Base-by-base conservation (phyloP, 257 asterid species). In the Salvia miltiorrhiza region DNA sequence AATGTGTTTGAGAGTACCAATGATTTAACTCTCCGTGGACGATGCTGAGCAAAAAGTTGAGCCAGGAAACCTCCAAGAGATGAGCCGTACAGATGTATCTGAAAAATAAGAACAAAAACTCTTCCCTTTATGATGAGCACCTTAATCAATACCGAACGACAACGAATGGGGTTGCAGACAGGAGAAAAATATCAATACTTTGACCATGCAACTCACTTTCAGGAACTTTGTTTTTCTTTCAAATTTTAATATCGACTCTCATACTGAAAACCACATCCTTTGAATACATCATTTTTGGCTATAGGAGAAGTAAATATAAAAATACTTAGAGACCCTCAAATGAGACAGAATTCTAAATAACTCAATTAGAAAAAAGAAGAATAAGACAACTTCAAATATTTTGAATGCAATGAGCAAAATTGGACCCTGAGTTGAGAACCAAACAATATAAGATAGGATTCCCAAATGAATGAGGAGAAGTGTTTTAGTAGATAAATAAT, bases 31-130 rank as follows among this genome's bases (percentile, higher is more conserved):
- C 99, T 81, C 33, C 97, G 88, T 9, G 99, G 99, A 55, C 97
- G 97, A 85, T 89, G 89, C 73, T 87, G 97, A 73, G 99, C 96
- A 84, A 91, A 94, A 52, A 94, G 86, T 78, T 94, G 97, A 64
- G 99, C 99, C 74, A 94, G 86, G 88, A 94, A 94, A 67, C 97
- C 99, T 67, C 97, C 99, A 73, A 94, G 96, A 37, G 99, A 85
- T 72, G 97, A 89, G 24, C 99, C 99, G 48, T 91, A 94, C 8
- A 91, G 87, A 87, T 94, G 99, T 53, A 94, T 77, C 97, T 94
- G 88, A 65, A 64, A 47, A 58, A 32, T 45, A 53, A 58, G 58
- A 70, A 73, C 43, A 55, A n/a, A 11, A 69, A n/a, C 49, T 66
- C 56, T 70, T 59, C 9, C 64, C 26, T 57, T 47, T 64, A 21